These are phyloP conservation scores for Trametopsis cervina DNA, from an alignment of 768 basidiomycete species.

Conservation along the genomic window DNA sequence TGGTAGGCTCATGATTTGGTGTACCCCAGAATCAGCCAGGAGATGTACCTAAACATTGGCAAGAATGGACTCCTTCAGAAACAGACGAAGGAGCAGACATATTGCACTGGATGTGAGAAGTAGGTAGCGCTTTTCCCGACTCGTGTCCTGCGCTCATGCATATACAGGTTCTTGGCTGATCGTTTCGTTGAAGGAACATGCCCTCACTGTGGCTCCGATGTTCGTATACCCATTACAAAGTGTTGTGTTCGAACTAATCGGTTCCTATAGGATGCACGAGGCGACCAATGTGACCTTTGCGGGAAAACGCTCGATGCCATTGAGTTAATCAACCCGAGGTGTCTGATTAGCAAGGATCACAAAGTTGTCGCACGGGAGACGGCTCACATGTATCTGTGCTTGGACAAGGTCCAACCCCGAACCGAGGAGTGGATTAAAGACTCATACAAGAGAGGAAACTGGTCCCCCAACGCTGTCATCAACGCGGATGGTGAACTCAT, in stretches of 20 bases:
- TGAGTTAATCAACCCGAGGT: constrained; percentile 91
- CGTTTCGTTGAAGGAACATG: constrained; percentile 98
- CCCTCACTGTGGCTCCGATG: constrained; percentile 85
- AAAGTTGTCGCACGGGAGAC: constrained; percentile 68
- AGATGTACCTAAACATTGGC: constrained; percentile 79
- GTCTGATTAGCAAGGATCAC: constrained; percentile 79
- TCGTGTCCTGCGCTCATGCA: constrained; percentile 8
- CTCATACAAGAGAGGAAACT: constrained; percentile 76
- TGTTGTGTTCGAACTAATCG: too few species aligned
- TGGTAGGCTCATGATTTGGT: neutral
- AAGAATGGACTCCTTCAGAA: constrained; percentile 71
- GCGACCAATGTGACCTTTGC: constrained; percentile 97
- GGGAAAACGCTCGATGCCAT: constrained; percentile 88
- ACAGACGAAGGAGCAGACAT: constrained; percentile 88
- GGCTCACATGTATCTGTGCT: constrained; percentile 86
- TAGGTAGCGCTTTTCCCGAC: constrained; percentile 25
- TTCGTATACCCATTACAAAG: too few species aligned
- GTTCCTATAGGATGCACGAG: constrained; percentile 86
- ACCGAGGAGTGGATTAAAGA: constrained; percentile 85
- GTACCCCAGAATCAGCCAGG: constrained; percentile 72
- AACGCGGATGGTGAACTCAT: constrained; percentile 84
- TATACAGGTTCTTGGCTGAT: constrained; percentile 82
- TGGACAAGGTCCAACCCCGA: constrained; percentile 75
- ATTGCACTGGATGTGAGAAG: constrained; percentile 89
- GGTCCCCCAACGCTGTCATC: constrained; percentile 90